Base-by-base conservation (phyloP, 495 filamentous ascomycete genomes). In the Podospora australis region DNA sequence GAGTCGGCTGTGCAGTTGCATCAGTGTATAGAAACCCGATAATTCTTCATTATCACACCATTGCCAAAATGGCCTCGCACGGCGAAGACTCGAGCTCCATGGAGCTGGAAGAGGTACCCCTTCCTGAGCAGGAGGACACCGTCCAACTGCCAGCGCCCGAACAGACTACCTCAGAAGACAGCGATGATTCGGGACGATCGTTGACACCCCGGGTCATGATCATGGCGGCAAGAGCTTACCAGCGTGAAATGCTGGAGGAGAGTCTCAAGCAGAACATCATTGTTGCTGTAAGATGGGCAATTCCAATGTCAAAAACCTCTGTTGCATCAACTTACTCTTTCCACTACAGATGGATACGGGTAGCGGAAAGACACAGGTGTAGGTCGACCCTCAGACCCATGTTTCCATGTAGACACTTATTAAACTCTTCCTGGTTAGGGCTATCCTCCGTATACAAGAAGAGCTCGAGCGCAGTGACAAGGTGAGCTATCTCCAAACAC, bases 341-440 rank as follows among this genome's bases (percentile, higher is more conserved):
- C 1, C 9, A 7, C 9, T 8, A 21, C 50, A 91, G 85, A 95
- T 96, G 90, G 89, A 92, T 57, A 95, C 90, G 0, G 90, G 90
- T 1, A 88, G 80, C 60, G 91, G 91, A 7, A 97, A 97, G 66
- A 96, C 91, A 2, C 83, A 87, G 48, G 82, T 96, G 89, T 90
- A 81, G 60, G 78, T 65, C 39, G n/a, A 20, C 19, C 13, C 5
- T 8, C 2, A 7, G 2, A 35, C 14, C 10, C 4, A 8, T 8
- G 0, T n/a, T 16, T 8, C n/a, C n/a, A n/a, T n/a, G 28, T 11
- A 9, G 16, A 8, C 13, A 23, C 38, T 44, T 24, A 4, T 42
- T 58, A 26, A 58, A 19, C 0, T n/a, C n/a, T n/a, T 8, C 4
- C 14, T 17, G n/a, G 46, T 19, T 51, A 91, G 87, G 48, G 90